Conservation (phyloP, 2,329 filamentous ascomycete species). For the Trichoderma gracile region DNA sequence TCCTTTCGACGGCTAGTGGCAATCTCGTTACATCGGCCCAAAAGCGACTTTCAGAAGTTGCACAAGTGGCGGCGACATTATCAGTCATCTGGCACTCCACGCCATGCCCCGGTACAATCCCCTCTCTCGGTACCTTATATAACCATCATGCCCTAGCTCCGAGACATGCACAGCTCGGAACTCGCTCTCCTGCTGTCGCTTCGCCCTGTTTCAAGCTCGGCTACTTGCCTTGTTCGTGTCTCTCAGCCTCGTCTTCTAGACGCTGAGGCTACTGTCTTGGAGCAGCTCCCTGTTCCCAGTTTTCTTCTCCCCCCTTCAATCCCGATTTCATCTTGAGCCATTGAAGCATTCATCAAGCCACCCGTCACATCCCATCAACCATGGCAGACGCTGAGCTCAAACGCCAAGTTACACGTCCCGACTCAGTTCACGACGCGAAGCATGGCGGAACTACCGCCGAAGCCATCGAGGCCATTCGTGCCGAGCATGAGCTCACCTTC, state of each 20-base stretch:
- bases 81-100: neutral
- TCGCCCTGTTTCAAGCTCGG: neutral
- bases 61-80: constrained; percentile 1
- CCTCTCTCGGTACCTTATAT: constrained; percentile 13
- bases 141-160: neutral
- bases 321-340: neutral
- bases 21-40: constrained; percentile 18
- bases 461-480: constrained; percentile 41
- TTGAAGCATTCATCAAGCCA: too few species aligned
- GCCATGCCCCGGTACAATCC: neutral
- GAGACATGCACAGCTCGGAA: neutral
- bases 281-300: too few species aligned
- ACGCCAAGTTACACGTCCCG: constrained; percentile 8
- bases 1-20: neutral
- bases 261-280: neutral
- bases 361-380: neutral
- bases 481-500: constrained; percentile 45
- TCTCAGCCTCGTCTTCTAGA: neutral
- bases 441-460: constrained; percentile 14
- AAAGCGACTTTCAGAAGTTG: neutral
- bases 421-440: constrained; percentile 9
- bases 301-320: neutral
- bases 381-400: constrained; percentile 21
- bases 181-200: neutral
- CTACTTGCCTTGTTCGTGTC: neutral